Conservation (phyloP, 805 yeast genomes). For the baker's yeast (Saccharomyces cerevisiae) region DNA sequence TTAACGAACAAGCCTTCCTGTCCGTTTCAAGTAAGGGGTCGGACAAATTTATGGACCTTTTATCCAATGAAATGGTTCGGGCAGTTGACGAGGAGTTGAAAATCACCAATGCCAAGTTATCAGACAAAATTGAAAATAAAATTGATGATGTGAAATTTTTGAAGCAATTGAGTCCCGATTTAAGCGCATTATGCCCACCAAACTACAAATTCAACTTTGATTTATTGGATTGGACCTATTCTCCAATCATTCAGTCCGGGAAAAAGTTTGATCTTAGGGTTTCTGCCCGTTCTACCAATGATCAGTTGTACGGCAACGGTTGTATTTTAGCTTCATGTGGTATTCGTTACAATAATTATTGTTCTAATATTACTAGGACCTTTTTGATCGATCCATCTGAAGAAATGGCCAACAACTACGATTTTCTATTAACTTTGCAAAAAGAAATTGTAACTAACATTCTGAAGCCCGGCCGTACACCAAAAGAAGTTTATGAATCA, state of each 20-base stretch:
- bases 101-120: constrained; percentile 61
- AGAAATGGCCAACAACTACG: constrained; percentile 72
- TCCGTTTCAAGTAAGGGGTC: constrained; percentile 71
- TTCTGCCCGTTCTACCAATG: constrained; percentile 66
- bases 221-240: constrained; percentile 85
- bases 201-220: constrained; percentile 68
- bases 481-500: constrained; percentile 59
- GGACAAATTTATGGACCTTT: constrained; percentile 67
- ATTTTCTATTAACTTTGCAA: constrained; percentile 64
- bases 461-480: constrained; percentile 59
- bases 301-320: constrained; percentile 59
- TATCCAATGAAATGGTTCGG: constrained; percentile 81
- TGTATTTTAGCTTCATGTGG: constrained; percentile 80
- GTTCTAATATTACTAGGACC: constrained; percentile 81
- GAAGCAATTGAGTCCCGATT: constrained; percentile 42
- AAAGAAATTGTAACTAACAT: constrained; percentile 45
- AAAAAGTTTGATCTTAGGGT: constrained; percentile 77
- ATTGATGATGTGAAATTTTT: constrained; percentile 74
- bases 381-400: constrained; percentile 83
- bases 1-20: constrained; percentile 58
- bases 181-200: constrained; percentile 25
- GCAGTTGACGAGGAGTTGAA: constrained; percentile 80
- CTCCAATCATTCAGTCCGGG: constrained; percentile 86
- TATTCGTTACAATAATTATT: constrained; percentile 77
- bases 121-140: constrained; percentile 70